A percentile compares a stretch with the other conserved stretches of the same genome.
phyloP scores from a whole-genome alignment of 148 eudicot species.

The Vaccinium corymbosum region DNA sequence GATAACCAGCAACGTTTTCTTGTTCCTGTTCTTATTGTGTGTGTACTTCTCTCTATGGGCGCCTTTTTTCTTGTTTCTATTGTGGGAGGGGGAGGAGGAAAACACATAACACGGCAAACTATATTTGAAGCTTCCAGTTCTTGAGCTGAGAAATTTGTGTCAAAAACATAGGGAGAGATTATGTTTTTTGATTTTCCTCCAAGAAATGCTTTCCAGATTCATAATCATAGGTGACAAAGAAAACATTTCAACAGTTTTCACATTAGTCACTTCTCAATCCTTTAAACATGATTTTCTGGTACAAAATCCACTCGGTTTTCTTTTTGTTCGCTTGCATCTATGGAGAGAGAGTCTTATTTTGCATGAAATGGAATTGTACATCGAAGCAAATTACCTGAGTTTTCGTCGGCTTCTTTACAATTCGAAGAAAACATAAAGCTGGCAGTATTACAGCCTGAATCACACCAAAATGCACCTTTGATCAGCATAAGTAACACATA shows the following conservation, averaged over 20 bases:
- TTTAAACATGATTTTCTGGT: not conserved
- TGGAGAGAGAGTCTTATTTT: too few relatives aligned
- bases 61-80: not conserved
- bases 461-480: not conserved
- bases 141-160: not conserved
- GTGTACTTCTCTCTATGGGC: not conserved
- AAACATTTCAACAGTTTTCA: not conserved
- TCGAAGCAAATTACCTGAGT: constrained; percentile 44
- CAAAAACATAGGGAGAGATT: not conserved
- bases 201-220: not conserved
- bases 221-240: not conserved
- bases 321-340: not conserved
- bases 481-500: not conserved
- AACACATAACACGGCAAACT: not conserved
- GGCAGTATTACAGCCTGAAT: constrained; percentile 71
- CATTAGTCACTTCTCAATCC: not conserved
- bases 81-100: too few relatives aligned
- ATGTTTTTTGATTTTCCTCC: not conserved
- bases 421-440: constrained; percentile 59
- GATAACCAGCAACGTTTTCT: not conserved
- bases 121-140: not conserved
- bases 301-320: not conserved
- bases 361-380: not conserved
- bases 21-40: not conserved
- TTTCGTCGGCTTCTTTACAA: constrained; percentile 57